Base-by-base conservation (phyloP, 208 protist genomes). In the Acanthamoeba healyi region DNA sequence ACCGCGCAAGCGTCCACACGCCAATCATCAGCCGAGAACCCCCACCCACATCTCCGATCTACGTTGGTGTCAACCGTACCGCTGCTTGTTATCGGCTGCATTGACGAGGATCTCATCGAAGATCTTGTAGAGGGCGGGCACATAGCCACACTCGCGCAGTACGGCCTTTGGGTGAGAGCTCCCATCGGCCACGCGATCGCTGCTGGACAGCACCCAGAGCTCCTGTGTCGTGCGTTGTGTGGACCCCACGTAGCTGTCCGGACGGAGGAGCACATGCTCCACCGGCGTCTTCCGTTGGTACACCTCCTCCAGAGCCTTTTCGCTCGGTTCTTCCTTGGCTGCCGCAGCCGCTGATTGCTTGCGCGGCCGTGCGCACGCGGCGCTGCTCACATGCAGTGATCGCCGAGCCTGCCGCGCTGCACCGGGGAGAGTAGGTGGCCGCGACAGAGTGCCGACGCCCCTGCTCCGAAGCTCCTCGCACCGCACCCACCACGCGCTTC, bases 71-170 rank as follows among this genome's bases (percentile, higher is more conserved):
- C n/a, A n/a, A n/a, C n/a, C 22, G 94, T 99, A 99, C 29, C 99
- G 97, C 92, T 99, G 98, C 92, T 99, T 99, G 96, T 99, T 99
- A 96, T 99, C 99, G 1, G 99, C 98, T 10, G 99, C 99, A 98
- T 99, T 99, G 7, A 99, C 99, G 7, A 99, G 97, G 95, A 99
- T 99, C 97, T 99, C 99, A 95, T 99, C 99, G 95, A 99, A 99
- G 44, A 99, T 99, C 97, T 99, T 99, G 95, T 99, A 99, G 14
- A 99, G 97, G 26, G 98, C 99, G 0, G 99, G 99, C 3, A 99
- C 98, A 97, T 98, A 99, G 15, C 96, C 98, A 89, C 99, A 98
- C 92, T 98, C 98, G 65, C 98, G 97, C 84, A 97, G 91, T 77
- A 72, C 63, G 34, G 63, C 63, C 34, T 72, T 72, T 3, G 63